phyloP scores from a whole-genome alignment of 192 early-diverging fungal genomes.

The Linnemannia exigua region DNA sequence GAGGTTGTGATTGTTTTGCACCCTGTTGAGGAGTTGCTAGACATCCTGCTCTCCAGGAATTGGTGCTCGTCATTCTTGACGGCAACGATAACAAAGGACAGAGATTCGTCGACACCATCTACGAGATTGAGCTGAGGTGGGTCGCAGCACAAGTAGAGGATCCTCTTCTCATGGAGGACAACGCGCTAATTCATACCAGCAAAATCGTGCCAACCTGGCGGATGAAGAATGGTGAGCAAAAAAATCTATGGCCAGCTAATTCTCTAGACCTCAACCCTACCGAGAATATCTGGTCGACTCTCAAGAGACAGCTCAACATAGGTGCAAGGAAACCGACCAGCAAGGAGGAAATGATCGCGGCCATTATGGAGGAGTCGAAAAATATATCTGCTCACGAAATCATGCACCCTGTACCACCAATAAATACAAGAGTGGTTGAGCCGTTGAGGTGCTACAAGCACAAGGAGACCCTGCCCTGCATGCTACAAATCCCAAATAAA shows the following conservation, averaged over 20 bases:
- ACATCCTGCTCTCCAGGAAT: slow-evolving; percentile 1
- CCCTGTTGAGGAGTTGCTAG: neutral
- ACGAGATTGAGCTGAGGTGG: neutral
- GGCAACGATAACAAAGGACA: slow-evolving; percentile 18
- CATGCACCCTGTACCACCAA: neutral
- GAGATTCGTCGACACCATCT: slow-evolving; percentile 11
- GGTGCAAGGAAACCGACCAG: neutral
- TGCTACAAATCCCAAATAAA: neutral
- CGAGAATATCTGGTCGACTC: slow-evolving; percentile 7
- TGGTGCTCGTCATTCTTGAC: slow-evolving; percentile 1
- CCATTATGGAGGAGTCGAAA: slow-evolving; percentile 1
- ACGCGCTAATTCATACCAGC: slow-evolving; percentile 5
- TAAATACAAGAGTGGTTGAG: neutral
- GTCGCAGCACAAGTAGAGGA: neutral
- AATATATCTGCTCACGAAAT: neutral
- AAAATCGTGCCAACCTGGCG: neutral
- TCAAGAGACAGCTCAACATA: neutral
- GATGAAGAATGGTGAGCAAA: neutral
- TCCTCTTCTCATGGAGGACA: neutral
- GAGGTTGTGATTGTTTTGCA: neutral
- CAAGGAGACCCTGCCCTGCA: neutral
- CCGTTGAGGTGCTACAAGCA: neutral
- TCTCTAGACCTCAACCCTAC: slow-evolving; percentile 6
- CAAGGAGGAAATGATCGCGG: neutral
- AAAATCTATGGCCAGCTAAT: slow-evolving; percentile 6